Percentiles rank a stretch among this genome's conserved stretches.
Conservation (phyloP, 108 stramenopile species). For the Epithemia pelagica region DNA sequence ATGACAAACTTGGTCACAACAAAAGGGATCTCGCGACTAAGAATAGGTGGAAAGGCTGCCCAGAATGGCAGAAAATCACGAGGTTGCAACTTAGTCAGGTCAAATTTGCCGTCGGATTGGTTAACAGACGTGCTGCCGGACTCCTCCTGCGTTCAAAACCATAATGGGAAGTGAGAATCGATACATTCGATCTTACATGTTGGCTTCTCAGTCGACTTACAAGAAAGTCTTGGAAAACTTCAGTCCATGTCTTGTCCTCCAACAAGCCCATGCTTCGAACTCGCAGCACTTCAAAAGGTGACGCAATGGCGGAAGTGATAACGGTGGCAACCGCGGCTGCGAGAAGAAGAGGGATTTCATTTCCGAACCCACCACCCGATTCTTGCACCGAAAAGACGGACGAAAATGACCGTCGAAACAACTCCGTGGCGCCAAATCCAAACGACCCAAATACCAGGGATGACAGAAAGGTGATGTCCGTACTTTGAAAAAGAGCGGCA, state of each 20-base stretch:
- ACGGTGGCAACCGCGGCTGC: slow-evolving; percentile 71
- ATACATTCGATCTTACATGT: too few species aligned
- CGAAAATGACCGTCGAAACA: slow-evolving; percentile 80
- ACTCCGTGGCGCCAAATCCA: slow-evolving; percentile 87
- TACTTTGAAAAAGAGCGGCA: slow-evolving; percentile 69
- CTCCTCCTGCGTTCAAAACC: neutral
- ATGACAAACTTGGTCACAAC: slow-evolving; percentile 79
- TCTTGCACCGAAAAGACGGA: slow-evolving; percentile 43
- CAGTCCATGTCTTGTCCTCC: slow-evolving; percentile 41
- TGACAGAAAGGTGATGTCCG: slow-evolving; percentile 85
- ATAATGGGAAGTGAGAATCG: too few species aligned
- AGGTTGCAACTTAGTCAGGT: slow-evolving; percentile 12
- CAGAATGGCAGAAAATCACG: slow-evolving; percentile 54
- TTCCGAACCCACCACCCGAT: slow-evolving; percentile 23
- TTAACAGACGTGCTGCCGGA: neutral
- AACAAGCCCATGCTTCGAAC: slow-evolving; percentile 70
- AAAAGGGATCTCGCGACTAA: slow-evolving; percentile 82
- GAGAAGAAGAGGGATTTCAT: slow-evolving; percentile 52
- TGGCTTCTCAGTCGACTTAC: slow-evolving; percentile 15
- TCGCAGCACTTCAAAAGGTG: slow-evolving; percentile 67
- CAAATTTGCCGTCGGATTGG: neutral
- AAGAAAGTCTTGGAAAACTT: slow-evolving; percentile 58
- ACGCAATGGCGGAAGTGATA: slow-evolving; percentile 49
- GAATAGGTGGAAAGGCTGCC: slow-evolving; percentile 66
- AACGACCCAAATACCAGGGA: slow-evolving; percentile 80